These are phyloP conservation scores for Ustilago vetiveriae DNA, from an alignment of 1,284 basidiomycete species.

Conservation along the genomic window DNA sequence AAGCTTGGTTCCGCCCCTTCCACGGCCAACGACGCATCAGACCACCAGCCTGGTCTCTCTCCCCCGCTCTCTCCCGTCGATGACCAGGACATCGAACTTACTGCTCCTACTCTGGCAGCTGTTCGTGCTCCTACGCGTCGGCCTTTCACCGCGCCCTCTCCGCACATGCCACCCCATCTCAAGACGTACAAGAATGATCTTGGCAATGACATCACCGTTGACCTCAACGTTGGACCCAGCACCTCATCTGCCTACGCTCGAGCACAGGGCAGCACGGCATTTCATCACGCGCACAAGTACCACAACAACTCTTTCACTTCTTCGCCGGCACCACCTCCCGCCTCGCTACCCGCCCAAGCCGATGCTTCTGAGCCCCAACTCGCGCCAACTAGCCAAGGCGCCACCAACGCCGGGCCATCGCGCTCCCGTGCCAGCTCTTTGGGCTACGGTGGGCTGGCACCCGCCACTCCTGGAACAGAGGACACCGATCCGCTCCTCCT, in stretches of 20 bases:
- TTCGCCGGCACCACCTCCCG: constrained; percentile 7
- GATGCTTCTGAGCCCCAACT: constrained; percentile 2
- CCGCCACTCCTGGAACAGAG: constrained; percentile 31
- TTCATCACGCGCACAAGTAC: constrained; percentile 42
- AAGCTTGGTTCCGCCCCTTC: constrained; percentile 17
- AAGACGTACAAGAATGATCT: constrained; percentile 20
- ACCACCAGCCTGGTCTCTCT: constrained; percentile 56
- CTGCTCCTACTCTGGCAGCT: constrained; percentile 36
- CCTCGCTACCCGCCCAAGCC: background rate
- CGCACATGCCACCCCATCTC: constrained; percentile 27
- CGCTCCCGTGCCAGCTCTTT: constrained; percentile 41
- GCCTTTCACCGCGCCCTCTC: constrained; percentile 16
- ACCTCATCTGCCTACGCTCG: constrained; percentile 41
- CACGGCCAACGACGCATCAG: constrained; percentile 21
- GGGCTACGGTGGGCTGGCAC: constrained; percentile 21
- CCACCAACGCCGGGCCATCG: constrained; percentile 3
- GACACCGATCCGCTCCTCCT: constrained; percentile 69
- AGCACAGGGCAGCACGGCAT: constrained; percentile 44
- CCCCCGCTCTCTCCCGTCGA: constrained; percentile 48
- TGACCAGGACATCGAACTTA: constrained; percentile 49
- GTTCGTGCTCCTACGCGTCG: constrained; percentile 9
- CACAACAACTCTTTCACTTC: constrained; percentile 23
- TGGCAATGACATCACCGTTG: constrained; percentile 44
- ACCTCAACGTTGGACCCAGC: constrained; percentile 49
- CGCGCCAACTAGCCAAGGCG: constrained; percentile 2